Conservation (phyloP, 2,329 filamentous ascomycete species). For the Cercospora brassicicola region DNA sequence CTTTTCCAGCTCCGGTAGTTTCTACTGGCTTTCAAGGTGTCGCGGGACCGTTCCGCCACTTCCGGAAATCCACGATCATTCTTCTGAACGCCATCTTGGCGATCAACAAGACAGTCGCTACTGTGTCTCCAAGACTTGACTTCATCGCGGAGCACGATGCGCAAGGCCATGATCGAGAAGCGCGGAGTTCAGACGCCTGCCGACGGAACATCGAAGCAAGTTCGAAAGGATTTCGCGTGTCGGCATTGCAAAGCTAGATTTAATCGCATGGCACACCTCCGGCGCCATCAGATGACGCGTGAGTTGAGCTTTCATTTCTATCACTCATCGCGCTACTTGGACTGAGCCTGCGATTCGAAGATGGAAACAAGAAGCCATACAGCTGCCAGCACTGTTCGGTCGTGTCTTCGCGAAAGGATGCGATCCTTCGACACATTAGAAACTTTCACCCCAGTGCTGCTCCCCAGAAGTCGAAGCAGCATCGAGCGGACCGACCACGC, state of each 20-base stretch:
- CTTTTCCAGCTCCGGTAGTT: background rate
- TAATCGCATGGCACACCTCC: background rate
- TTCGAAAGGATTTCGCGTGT: background rate
- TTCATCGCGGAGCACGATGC: background rate
- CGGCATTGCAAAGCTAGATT: background rate
- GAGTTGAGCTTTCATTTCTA: background rate
- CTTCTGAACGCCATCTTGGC: background rate
- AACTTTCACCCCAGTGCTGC: too few species aligned
- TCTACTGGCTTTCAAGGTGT: background rate
- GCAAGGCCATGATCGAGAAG: background rate
- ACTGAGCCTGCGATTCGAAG: background rate
- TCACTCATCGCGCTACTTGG: background rate
- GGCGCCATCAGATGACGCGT: background rate
- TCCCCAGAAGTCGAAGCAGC: too few species aligned
- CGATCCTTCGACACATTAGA: too few species aligned
- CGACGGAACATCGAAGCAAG: background rate
- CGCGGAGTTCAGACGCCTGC: background rate
- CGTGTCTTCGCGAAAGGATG: too few species aligned
- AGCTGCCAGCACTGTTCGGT: too few species aligned
- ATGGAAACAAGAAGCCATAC: background rate
- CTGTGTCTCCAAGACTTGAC: background rate
- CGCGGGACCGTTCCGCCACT: background rate
- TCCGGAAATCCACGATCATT: background rate
- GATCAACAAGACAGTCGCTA: background rate
- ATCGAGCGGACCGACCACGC: too few species aligned